Evolutionary conservation across 208 protist genomes (phyloP), one percentile per base, ranked within the genome.

Genomic region (Eutreptiella sp.): DNA sequence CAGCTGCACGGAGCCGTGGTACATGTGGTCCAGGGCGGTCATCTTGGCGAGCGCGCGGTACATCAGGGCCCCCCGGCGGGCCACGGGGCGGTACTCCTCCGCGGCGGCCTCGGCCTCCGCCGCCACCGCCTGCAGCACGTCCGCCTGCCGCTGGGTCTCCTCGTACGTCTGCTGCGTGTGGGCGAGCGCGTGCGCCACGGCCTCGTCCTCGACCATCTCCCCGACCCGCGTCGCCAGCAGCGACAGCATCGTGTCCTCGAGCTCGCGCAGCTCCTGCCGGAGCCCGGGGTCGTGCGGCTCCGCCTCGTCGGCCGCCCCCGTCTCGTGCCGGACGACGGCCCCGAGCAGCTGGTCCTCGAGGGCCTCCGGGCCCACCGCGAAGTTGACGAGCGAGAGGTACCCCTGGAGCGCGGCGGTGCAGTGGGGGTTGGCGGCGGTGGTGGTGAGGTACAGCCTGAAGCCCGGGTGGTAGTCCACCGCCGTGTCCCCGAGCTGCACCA

Each of bases 381-480:
- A 90, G 68, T 90, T 89, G 24, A 90, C 45, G 11, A 90, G 50
- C 21, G 70, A 80, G 27, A 90, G 70, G 64, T 90, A 90, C 23
- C 73, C 73, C 0, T 38, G 48, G 5, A 43, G 31, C 67, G 89
- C 84, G 19, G 84, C 83, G 27, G 63, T 62, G 60, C 84, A 87
- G 64, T 76, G 59, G 9, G 83, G 82, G 54, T 89, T 88, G 2
- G 75, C 62, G 2, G 87, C 66, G 55, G 83, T 78, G 16, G 83
- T 80, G n/a, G 76, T 85, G 32, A 88, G 81, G 63, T 83, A 88
- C 24, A 88, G 63, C 26, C 48, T 47, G 68, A 88, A 88, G 24
- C 77, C 66, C 9, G 35, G 23, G 66, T 79, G 63, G 48, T 78
- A 84, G 26, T 72, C 76, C 29, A 88, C 75, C 9, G 61, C 63